These are phyloP conservation scores for Pelargonium citronellum DNA, from an alignment of 441 rosid genomes.

Conservation along the genomic window DNA sequence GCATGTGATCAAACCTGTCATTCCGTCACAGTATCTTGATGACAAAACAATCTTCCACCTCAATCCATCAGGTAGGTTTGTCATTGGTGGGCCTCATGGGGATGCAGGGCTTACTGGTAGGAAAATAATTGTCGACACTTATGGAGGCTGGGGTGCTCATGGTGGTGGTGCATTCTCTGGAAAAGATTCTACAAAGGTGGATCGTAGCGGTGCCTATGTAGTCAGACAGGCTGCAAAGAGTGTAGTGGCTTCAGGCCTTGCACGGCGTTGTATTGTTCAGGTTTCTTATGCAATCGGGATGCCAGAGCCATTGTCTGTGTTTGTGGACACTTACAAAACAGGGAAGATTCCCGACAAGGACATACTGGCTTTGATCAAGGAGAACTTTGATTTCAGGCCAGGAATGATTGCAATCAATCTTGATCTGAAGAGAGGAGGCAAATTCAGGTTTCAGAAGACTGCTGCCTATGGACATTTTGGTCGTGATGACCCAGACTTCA, in stretches of 20 bases:
- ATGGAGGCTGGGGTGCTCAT: slow-evolving; percentile 8
- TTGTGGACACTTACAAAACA: slow-evolving; percentile 16
- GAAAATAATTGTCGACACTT: slow-evolving; percentile 12
- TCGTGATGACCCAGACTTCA: slow-evolving; percentile 14
- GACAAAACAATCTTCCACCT: slow-evolving; percentile 15
- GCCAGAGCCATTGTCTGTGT: slow-evolving; percentile 15
- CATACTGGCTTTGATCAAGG: slow-evolving; percentile 9
- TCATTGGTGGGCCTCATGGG: slow-evolving; percentile 11
- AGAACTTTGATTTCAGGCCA: slow-evolving; percentile 11
- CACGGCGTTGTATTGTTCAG: slow-evolving; percentile 13
- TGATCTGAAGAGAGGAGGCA: slow-evolving; percentile 12
- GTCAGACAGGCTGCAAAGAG: slow-evolving; percentile 16
- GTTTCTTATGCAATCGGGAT: slow-evolving; percentile 11
- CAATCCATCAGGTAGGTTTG: slow-evolving; percentile 9
- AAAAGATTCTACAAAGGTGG: slow-evolving; percentile 12
- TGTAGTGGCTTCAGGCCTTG: slow-evolving; percentile 17
- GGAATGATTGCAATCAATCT: slow-evolving; percentile 10
- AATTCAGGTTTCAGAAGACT: slow-evolving; percentile 9
- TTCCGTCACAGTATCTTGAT: slow-evolving; percentile 9
- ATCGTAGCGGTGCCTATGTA: slow-evolving; percentile 13
- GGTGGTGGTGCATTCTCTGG: slow-evolving; percentile 7
- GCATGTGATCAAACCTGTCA: slow-evolving; percentile 6
- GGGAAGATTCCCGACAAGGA: slow-evolving; percentile 15
- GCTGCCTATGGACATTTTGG: slow-evolving; percentile 16
- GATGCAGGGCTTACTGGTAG: slow-evolving; percentile 15